These are phyloP conservation scores for Grosmannia serpens DNA, from an alignment of 2,329 filamentous ascomycete genomes.

Conservation along the genomic window DNA sequence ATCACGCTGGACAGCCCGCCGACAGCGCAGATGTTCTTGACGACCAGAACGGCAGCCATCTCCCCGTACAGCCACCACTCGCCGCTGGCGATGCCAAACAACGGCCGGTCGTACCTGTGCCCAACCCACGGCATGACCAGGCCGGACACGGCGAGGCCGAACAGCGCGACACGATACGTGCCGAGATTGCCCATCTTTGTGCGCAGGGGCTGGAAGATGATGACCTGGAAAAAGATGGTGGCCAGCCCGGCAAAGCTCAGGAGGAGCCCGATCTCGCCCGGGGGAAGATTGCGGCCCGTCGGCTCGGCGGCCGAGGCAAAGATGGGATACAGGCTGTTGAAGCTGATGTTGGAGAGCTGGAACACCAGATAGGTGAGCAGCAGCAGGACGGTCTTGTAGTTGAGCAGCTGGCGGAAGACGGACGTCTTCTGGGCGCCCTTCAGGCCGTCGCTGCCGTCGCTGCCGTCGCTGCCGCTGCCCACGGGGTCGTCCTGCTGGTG, in stretches of 20 bases:
- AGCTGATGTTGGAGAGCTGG: constrained; percentile 86
- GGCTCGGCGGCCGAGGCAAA: constrained; percentile 70
- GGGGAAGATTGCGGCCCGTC: constrained; percentile 62
- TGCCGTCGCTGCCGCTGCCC: constrained; percentile 23
- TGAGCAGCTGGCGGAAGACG: constrained; percentile 50
- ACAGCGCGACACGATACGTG: constrained; percentile 67
- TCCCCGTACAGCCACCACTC: constrained; percentile 67
- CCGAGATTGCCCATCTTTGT: constrained; percentile 72
- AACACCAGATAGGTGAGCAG: constrained; percentile 85
- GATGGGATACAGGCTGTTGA: constrained; percentile 90
- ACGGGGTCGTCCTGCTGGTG: neutral
- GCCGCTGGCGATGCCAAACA: constrained; percentile 47
- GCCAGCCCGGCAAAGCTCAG: constrained; percentile 73
- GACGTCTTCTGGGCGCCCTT: constrained; percentile 20
- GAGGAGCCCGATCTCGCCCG: constrained; percentile 73
- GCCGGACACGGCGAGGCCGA: constrained; percentile 74
- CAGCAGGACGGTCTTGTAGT: constrained; percentile 69
- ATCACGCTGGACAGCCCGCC: constrained; percentile 84
- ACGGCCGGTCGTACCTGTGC: constrained; percentile 51
- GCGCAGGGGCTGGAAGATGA: constrained; percentile 69
- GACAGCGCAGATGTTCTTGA: constrained; percentile 86
- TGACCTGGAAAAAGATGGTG: constrained; percentile 84
- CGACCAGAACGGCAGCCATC: constrained; percentile 64
- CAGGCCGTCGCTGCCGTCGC: constrained; percentile 12
- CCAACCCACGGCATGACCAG: constrained; percentile 82